A percentile compares a stretch with the other conserved stretches of the same genome.
These are phyloP conservation scores for Filobasidium wieringae DNA, from an alignment of 768 basidiomycete species.

Conservation along the genomic window DNA sequence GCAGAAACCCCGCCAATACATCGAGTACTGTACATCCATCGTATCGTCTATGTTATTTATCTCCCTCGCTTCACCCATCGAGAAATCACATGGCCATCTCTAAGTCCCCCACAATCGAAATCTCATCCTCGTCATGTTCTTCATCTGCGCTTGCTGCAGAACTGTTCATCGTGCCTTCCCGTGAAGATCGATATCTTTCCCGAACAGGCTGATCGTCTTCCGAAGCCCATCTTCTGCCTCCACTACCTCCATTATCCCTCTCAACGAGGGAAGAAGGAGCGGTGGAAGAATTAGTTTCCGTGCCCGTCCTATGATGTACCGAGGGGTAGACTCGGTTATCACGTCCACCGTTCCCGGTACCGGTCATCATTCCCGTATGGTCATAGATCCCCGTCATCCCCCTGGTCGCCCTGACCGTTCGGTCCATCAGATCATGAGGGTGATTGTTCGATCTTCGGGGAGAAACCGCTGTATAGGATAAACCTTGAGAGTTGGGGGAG, in stretches of 20 bases:
- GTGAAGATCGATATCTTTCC: neutral
- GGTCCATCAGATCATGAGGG: neutral
- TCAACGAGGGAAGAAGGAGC: constrained; percentile 3
- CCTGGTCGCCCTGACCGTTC: neutral
- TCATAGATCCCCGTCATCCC: neutral
- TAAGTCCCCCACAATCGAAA: constrained; percentile 10
- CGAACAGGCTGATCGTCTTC: neutral
- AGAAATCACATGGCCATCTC: too few relatives aligned
- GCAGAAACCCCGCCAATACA: too few relatives aligned
- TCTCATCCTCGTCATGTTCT: constrained; percentile 4
- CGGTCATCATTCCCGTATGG: neutral
- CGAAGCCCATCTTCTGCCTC: neutral
- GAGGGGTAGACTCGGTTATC: neutral
- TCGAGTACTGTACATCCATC: too few relatives aligned
- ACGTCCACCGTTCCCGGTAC: neutral
- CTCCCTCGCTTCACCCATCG: too few relatives aligned
- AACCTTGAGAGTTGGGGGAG: too few relatives aligned
- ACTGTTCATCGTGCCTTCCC: neutral
- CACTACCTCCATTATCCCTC: neutral
- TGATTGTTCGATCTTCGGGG: neutral
- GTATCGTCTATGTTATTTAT: too few relatives aligned
- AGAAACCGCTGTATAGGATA: too few relatives aligned
- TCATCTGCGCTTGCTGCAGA: neutral
- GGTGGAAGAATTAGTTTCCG: neutral
- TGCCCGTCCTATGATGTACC: neutral